phyloP scores from a whole-genome alignment of 1,284 basidiomycete genomes.

The Sparassis latifolia region DNA sequence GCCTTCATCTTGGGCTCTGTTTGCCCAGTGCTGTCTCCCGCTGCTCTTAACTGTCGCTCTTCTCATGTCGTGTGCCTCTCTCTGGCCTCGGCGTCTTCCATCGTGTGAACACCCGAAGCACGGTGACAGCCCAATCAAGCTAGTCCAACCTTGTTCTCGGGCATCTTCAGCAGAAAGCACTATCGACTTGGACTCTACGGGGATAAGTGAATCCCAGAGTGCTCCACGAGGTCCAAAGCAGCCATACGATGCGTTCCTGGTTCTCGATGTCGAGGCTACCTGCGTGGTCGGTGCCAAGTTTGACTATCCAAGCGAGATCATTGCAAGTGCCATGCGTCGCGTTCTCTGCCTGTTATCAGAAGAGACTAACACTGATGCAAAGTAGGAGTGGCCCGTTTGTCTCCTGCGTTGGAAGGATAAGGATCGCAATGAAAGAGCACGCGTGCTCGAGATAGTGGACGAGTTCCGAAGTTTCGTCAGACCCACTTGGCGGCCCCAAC shows the following conservation, averaged over 20 bases:
- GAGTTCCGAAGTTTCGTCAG: slow-evolving; percentile 87
- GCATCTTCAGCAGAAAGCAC: not conserved
- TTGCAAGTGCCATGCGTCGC: slow-evolving; percentile 46
- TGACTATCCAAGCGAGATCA: slow-evolving; percentile 76
- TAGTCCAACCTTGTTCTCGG: not conserved
- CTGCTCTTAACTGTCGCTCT: too few relatives aligned
- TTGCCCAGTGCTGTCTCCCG: too few relatives aligned
- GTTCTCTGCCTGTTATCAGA: not conserved
- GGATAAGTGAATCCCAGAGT: not conserved
- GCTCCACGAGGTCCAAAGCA: slow-evolving; percentile 29
- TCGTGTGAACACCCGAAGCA: not conserved
- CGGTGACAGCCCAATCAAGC: not conserved
- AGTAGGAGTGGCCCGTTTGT: slow-evolving; percentile 83
- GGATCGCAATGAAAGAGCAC: slow-evolving; percentile 42
- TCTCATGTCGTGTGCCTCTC: not conserved
- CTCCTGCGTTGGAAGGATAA: slow-evolving; percentile 79
- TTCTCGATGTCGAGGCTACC: slow-evolving; percentile 89
- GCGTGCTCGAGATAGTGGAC: slow-evolving; percentile 58
- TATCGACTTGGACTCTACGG: too few relatives aligned
- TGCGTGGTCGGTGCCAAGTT: slow-evolving; percentile 51
- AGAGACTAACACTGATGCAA: not conserved
- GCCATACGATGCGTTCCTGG: slow-evolving; percentile 64
- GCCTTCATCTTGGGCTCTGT: too few relatives aligned
- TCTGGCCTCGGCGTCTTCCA: not conserved
- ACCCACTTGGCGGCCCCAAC: slow-evolving; percentile 79